A percentile compares a stretch with the other conserved stretches of the same genome.
These are phyloP conservation scores for Centella asiatica DNA, from an alignment of 129 eudicot genomes.

Conservation along the genomic window DNA sequence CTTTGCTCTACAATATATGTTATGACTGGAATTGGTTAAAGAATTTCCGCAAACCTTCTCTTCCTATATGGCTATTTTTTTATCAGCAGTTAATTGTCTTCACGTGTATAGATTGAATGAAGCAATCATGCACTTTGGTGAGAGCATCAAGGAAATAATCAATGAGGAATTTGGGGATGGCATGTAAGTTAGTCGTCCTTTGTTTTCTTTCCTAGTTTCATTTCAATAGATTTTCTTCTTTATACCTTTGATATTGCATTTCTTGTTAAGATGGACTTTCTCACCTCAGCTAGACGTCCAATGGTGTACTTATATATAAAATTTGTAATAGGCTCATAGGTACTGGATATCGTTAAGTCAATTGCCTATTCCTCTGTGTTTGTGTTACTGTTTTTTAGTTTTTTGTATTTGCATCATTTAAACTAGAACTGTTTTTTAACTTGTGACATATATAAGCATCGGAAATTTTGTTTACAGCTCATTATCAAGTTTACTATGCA, in stretches of 20 bases:
- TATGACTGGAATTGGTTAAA: not conserved
- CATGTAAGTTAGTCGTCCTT: slow-evolving; percentile 50
- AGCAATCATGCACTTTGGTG: slow-evolving; percentile 95
- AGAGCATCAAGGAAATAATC: slow-evolving; percentile 88
- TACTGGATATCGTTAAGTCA: too few relatives aligned
- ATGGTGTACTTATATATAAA: too few relatives aligned
- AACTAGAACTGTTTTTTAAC: not conserved
- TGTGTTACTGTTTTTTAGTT: not conserved
- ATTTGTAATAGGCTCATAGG: too few relatives aligned
- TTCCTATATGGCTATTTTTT: not conserved
- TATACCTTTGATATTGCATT: not conserved
- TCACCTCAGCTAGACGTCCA: too few relatives aligned
- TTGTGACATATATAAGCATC: not conserved
- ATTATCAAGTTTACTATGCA: not conserved
- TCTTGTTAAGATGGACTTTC: not conserved
- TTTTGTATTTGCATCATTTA: not conserved
- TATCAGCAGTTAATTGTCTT: not conserved
- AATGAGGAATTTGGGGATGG: slow-evolving; percentile 99
- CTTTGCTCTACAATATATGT: too few relatives aligned
- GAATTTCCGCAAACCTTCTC: not conserved
- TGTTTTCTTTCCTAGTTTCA: not conserved
- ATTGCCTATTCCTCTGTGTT: too few relatives aligned
- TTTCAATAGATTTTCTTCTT: not conserved
- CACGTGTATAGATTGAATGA: slow-evolving; percentile 57
- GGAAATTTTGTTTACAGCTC: not conserved